phyloP scores from a whole-genome alignment of 441 rosid species.

The Erysimum pusillum region DNA sequence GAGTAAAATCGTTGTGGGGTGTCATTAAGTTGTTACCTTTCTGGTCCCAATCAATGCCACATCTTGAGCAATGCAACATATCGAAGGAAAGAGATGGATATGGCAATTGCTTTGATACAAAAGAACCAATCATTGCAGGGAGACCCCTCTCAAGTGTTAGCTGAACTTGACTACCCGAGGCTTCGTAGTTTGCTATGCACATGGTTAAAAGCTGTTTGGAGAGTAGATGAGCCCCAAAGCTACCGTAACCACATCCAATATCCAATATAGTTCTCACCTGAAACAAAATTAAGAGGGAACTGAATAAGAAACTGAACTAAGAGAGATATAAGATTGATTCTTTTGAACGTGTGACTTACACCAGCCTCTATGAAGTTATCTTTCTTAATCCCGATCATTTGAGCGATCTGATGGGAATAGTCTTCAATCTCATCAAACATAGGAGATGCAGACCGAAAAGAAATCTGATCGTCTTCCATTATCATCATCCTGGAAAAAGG shows the following conservation, averaged over 20 bases:
- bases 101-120: constrained; percentile 83
- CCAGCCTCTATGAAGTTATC: constrained; percentile 89
- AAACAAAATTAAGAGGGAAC: constrained; percentile 31
- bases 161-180: constrained; percentile 99
- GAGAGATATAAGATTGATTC: constrained; percentile 12
- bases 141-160: constrained; percentile 98
- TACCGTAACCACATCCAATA: constrained; percentile 98
- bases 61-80: constrained; percentile 95
- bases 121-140: constrained; percentile 97
- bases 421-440: constrained; percentile 97
- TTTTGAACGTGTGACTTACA: constrained; percentile 56
- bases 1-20: neutral
- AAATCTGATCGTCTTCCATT: constrained; percentile 95
- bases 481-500: constrained; percentile 89
- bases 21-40: constrained; percentile 65
- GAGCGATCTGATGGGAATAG: constrained; percentile 96
- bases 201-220: constrained; percentile 85
- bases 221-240: constrained; percentile 97
- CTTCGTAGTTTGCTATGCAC: constrained; percentile 97
- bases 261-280: constrained; percentile 95
- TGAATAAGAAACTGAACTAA: constrained; percentile 26
- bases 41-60: constrained; percentile 93
- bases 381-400: constrained; percentile 93
- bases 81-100: constrained; percentile 98
- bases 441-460: constrained; percentile 88